Base-by-base conservation (phyloP, 768 basidiomycete species). In the Lentinus tigrinus region DNA sequence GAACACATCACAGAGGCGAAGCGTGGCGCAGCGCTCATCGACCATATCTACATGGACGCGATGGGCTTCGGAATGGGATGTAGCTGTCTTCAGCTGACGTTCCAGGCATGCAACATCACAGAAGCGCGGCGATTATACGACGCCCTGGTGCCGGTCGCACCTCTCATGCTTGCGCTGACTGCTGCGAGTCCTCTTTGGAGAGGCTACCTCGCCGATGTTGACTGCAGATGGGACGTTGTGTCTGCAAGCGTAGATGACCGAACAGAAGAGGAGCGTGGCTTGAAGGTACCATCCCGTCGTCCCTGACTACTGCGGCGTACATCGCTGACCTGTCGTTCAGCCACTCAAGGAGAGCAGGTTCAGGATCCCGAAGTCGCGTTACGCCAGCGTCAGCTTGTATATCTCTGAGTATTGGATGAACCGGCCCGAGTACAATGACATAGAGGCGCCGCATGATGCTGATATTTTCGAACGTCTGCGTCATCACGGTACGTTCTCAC, bases 31-130 rank as follows among this genome's bases (percentile, higher is more conserved):
- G 95, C 95, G 16, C 79, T 93, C 36, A 77, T 79, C 31, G 87
- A 96, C 70, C 95, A 98, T 72, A 92, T 99, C 62, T 98, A 98
- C 71, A 83, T 98, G 78, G 97, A 99, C 72, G 95, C 97, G 9
- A 98, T 98, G 97, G 96, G 95, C 27, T 99, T 99, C 72, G 97
- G 97, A 47, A 99, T 98, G 97, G 97, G 97, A 6, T 98, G 96
- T 65, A 96, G 93, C 67, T 98, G 97, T 73, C 79, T 99, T 51
- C 97, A 99, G 68, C 81, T 98, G 60, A 99, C 97, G 14, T 98
- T 98, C 76, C 97, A 99, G 73, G 89, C 95, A 3, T 97, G 93
- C 73, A 94, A 93, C 75, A 86, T 99, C 26, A 81, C 83, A 31
- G 95, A 99, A 70, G 95, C 97, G 11, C 81, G 93, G 68, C 80